A percentile compares a stretch with the other conserved stretches of the same genome.
phyloP scores from a whole-genome alignment of 2,329 filamentous ascomycete genomes.

The Xylariaceae sp. region DNA sequence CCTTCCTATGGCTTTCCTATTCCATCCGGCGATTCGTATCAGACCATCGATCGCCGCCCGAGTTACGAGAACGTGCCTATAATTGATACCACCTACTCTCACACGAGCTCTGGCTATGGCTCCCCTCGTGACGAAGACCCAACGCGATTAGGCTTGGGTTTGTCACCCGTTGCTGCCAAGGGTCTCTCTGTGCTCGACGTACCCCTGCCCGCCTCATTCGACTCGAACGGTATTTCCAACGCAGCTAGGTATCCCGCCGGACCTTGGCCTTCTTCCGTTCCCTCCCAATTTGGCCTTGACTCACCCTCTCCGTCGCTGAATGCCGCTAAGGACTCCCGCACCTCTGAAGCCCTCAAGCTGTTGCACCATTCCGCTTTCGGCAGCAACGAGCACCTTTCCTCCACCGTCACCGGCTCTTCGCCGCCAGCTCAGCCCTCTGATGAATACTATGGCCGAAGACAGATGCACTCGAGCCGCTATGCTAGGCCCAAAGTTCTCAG shows the following conservation, averaged over 20 bases:
- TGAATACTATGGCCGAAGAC: conserved; percentile 73
- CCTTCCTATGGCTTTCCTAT: conserved; percentile 50
- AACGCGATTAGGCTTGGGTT: conserved; percentile 69
- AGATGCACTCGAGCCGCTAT: conserved; percentile 73
- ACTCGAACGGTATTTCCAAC: conserved; percentile 93
- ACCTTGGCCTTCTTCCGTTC: conserved; percentile 90
- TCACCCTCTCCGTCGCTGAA: conserved; percentile 79
- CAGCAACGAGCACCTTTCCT: conserved; percentile 67
- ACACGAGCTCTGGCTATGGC: conserved; percentile 71
- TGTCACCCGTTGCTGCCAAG: conserved; percentile 76
- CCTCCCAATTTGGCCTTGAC: conserved; percentile 88
- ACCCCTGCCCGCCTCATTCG: conserved; percentile 91
- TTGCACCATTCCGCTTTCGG: conserved; percentile 73
- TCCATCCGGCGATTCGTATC: conserved; percentile 50
- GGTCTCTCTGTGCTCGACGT: conserved; percentile 91
- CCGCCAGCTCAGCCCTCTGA: conserved; percentile 48
- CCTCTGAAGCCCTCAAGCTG: conserved; percentile 69
- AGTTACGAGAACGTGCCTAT: conserved; percentile 64
- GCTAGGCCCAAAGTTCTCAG: conserved; percentile 72
- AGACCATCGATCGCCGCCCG: conserved; percentile 55
- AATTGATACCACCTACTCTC: conserved; percentile 65
- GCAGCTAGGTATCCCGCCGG: conserved; percentile 80
- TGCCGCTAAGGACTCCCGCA: conserved; percentile 64
- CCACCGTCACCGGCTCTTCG: conserved; percentile 49
- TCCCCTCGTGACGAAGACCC: conserved; percentile 77